These are phyloP conservation scores for Fusarium tupiense DNA, from an alignment of 2,329 filamentous ascomycete species.

Conservation along the genomic window DNA sequence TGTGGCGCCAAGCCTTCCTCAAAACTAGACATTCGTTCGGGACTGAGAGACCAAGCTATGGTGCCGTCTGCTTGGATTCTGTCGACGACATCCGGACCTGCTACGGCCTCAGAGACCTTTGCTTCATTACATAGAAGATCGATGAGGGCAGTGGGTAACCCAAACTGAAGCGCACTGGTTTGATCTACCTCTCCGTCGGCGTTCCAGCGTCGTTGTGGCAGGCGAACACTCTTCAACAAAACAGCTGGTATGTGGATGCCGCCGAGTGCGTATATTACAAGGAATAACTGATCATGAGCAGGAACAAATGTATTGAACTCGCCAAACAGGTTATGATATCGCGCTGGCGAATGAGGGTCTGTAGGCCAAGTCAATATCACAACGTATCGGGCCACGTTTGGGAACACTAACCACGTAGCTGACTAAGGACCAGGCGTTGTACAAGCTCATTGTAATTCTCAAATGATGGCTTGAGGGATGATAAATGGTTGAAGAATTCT, in stretches of 20 bases:
- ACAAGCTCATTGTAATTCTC: constrained; percentile 29
- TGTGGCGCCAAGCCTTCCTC: constrained; percentile 1
- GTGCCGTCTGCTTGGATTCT: constrained; percentile 19
- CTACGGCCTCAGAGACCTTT: neutral
- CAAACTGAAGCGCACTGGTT: constrained; percentile 30
- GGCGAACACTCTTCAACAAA: constrained; percentile 32
- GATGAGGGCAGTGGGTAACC: constrained; percentile 27
- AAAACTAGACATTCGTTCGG: neutral
- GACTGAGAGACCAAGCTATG: constrained; percentile 26
- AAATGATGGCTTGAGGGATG: constrained; percentile 14
- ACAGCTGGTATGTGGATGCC: constrained; percentile 32
- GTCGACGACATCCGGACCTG: constrained; percentile 7
- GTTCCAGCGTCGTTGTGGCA: constrained; percentile 37
- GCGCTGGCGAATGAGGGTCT: neutral
- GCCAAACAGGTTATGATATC: constrained; percentile 37
- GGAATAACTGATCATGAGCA: constrained; percentile 28
- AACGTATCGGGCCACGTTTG: accelerated
- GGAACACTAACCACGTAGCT: constrained; percentile 12
- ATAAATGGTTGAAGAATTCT: constrained; percentile 39
- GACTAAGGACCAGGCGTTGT: constrained; percentile 28
- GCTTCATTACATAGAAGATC: constrained; percentile 27
- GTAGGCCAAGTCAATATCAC: neutral
- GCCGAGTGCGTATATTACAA: constrained; percentile 37
- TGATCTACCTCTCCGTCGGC: constrained; percentile 37
- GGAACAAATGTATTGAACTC: constrained; percentile 38